These are phyloP conservation scores for Voacanga thouarsii DNA, from an alignment of 257 asterid genomes.

Conservation along the genomic window DNA sequence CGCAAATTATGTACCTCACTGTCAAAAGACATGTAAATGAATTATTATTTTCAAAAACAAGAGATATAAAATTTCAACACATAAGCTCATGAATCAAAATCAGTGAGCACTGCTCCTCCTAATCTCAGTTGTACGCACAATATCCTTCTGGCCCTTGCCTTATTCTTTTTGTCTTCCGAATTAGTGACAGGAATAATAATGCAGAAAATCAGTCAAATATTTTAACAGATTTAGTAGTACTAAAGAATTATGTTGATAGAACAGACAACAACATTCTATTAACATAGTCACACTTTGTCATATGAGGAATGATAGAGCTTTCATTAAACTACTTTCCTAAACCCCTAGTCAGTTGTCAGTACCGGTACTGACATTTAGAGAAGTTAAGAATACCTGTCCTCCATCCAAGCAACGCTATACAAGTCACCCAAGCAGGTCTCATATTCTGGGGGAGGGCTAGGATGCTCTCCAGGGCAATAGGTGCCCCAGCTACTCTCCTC, in stretches of 20 bases:
- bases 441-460: constrained; percentile 83
- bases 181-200: not conserved
- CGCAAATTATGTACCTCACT: constrained; percentile 83
- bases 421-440: constrained; percentile 95
- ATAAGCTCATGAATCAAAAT: not conserved
- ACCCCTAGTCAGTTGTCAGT: not conserved
- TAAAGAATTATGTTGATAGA: not conserved
- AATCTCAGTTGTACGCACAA: not conserved
- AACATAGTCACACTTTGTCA: not conserved
- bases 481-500: constrained; percentile 97
- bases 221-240: not conserved
- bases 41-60: constrained; percentile 5
- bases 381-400: constrained; percentile 64
- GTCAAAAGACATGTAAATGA: constrained; percentile 25
- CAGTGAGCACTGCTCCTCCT: not conserved
- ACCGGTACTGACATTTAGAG: not conserved
- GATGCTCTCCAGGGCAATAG: constrained; percentile 90
- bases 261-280: not conserved
- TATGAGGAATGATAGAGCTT: not conserved
- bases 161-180: not conserved
- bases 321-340: not conserved
- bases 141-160: not conserved
- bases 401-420: constrained; percentile 98
- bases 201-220: not conserved
- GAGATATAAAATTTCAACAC: not conserved